Evolutionary conservation across 2,329 filamentous ascomycete genomes (phyloP).

Genomic region (Conoideocrella luteorostrata): DNA sequence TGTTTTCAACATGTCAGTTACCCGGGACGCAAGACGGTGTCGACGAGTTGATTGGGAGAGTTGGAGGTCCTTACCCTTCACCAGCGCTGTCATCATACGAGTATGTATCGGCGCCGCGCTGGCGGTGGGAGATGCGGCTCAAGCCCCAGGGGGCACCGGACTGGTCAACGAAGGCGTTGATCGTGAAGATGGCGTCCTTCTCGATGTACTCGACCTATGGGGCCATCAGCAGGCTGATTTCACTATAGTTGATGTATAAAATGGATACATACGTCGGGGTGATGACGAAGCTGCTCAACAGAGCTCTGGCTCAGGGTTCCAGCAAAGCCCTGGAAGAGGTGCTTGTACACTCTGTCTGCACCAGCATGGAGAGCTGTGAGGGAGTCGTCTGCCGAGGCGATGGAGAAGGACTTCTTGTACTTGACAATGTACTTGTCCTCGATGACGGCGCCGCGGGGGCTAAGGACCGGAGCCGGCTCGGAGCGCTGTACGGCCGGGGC

Average conservation of each 20-base stretch:
- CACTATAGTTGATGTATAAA: background rate
- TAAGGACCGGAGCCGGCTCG: conserved; percentile 20
- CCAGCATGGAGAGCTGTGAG: conserved; percentile 12
- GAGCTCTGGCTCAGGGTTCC: conserved; percentile 14
- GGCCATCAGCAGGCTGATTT: too few relatives aligned
- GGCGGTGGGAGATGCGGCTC: conserved; percentile 26
- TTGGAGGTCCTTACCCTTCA: too few relatives aligned
- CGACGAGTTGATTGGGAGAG: too few relatives aligned
- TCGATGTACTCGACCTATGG: conserved; percentile 27
- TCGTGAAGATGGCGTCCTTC: conserved; percentile 25
- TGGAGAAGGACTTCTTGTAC: conserved; percentile 15
- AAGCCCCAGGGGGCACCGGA: conserved; percentile 21
- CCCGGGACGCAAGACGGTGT: too few relatives aligned
- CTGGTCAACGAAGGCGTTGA: conserved; percentile 12
- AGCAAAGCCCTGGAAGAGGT: conserved; percentile 18
- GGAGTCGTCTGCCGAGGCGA: conserved; percentile 10
- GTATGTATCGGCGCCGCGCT: conserved; percentile 24
- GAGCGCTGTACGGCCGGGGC: conserved; percentile 15
- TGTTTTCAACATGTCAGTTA: too few relatives aligned
- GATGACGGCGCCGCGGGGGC: conserved; percentile 15
- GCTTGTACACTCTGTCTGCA: conserved; percentile 18
- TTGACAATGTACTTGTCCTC: conserved; percentile 24
- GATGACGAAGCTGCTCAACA: conserved; percentile 16
- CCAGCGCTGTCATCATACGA: conserved; percentile 33
- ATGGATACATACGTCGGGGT: conserved; percentile 16